These are phyloP conservation scores for Boletellus sp. DNA, from an alignment of 768 basidiomycete species.

Conservation along the genomic window DNA sequence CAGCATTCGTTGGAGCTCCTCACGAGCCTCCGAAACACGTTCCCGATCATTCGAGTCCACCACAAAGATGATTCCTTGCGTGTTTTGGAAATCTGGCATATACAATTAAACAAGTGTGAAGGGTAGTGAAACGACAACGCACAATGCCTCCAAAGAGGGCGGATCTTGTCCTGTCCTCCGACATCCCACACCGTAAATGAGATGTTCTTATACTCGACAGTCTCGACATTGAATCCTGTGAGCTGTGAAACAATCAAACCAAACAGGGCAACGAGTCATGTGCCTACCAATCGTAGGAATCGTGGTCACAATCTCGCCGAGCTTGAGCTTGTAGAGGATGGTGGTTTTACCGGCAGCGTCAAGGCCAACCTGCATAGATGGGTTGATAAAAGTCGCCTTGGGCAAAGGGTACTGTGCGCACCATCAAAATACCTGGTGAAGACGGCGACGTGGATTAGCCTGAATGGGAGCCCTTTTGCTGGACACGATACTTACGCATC, in stretches of 20 bases:
- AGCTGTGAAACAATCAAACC: slow-evolving; percentile 13
- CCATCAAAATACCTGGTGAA: slow-evolving; percentile 91
- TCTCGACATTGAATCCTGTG: slow-evolving; percentile 98
- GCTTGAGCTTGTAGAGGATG: slow-evolving; percentile 98
- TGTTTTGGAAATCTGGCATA: slow-evolving; percentile 96
- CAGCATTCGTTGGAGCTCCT: slow-evolving; percentile 99
- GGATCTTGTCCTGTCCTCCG: slow-evolving; percentile 99
- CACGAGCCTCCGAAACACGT: slow-evolving; percentile 97
- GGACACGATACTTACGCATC: slow-evolving; percentile 76
- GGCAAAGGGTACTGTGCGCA: slow-evolving; percentile 32
- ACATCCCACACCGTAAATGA: slow-evolving; percentile 99
- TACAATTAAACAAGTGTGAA: slow-evolving; percentile 10
- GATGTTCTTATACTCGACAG: slow-evolving; percentile 99
- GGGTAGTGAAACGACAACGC: slow-evolving; percentile 35
- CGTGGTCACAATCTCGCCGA: slow-evolving; percentile 99
- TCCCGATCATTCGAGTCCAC: slow-evolving; percentile 99
- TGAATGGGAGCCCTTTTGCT: slow-evolving; percentile 15
- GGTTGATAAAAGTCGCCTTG: slow-evolving; percentile 9
- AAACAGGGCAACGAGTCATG: slow-evolving; percentile 6
- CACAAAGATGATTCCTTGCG: slow-evolving; percentile 99
- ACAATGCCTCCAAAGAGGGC: slow-evolving; percentile 99
- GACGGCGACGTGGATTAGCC: slow-evolving; percentile 23
- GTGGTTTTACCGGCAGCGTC: slow-evolving; percentile 99
- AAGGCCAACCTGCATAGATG: slow-evolving; percentile 76
- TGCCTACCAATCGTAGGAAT: slow-evolving; percentile 97